Base-by-base conservation (phyloP, 2,329 filamentous ascomycete species). In the Aspergillus thermomutatus region DNA sequence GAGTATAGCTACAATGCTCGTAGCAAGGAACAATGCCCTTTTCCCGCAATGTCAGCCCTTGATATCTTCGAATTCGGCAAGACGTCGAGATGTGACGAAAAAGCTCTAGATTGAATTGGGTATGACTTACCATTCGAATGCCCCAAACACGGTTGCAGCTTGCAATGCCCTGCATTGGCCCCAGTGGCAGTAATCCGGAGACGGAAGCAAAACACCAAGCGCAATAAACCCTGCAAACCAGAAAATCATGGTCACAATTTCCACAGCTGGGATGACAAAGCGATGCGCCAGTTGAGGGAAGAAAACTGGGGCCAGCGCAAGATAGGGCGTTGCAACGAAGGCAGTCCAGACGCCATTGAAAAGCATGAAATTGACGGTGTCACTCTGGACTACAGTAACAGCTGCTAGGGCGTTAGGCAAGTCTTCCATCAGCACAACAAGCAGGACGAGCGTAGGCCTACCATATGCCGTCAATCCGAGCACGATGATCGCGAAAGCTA, bases 141-240 rank as follows among this genome's bases (percentile, higher is more conserved):
- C 74, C 0, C 71, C 77, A 66, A 82, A 80, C 3, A 78, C 77
- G 19, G 75, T 73, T 4, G 76, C 77, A 17, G 79, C 80, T 74
- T 89, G 84, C 8, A 82, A 75, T 10, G 82, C 77, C 47, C 79
- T 78, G 72, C 89, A 92, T 17, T 78, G 79, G 19, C 73, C 77
- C 45, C 79, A 77, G 45, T 76, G 79, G 68, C 85, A 87, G 55
- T 82, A 77, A 8, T 70, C 74, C 0, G 83, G 77, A 17, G 83
- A 80, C 53, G 83, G 83, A 56, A 91, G 75, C 54, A 80, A 80
- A 21, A 86, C 87, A 0, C 88, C 91, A 10, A 92, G 75, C 0
- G 91, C 90, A 63, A 95, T 87, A 66, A 91, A 89, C 6, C 91
- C 91, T 0, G 88, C 87, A 69, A 97, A 94, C 92, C 92, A 96